Evolutionary conservation across 805 yeast species (phyloP), one percentile per base, ranked within the genome.

Genomic region (Starmerella apis): DNA sequence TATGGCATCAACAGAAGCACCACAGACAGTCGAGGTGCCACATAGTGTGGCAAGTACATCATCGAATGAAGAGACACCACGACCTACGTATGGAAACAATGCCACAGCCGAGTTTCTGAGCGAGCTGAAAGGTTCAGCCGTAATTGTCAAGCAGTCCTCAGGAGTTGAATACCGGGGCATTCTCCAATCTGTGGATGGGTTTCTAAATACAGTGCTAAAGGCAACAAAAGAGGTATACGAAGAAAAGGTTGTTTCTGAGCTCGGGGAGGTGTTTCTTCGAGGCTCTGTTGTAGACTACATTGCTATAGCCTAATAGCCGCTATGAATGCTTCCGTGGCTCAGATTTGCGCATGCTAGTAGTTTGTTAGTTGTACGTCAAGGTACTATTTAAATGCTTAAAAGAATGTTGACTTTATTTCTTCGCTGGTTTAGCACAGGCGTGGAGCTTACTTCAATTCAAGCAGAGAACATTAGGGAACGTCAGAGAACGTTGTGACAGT

Each of bases 161-260:
- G 97, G 96, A 13, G 80, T 88, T 54, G 85, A 85, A 52, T 92
- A 86, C 67, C 76, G 73, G 42, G 94, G 90, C 56, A 68, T 68
- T 45, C 73, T 85, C 55, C 90, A 85, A 59, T 85, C 96, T 36
- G 88, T 92, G 51, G 98, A 92, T 64, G 97, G 97, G 8, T 92
- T 81, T 70, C 87, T 92, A 96, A 92, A 92, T 68, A 82, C 92
- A 44, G 94, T 90, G 2, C 73, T 92, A 56, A 86, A 83, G 49
- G 75, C 80, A 53, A 79, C 94, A 3, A 72, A 77, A 43, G 98
- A 92, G 63, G 65, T 68, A 41, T 76, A 77, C 30, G 68, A 70
- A 47, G 76, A 75, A 6, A 71, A 72, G 43, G 62, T 64, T 39
- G 76, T 74, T 32, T 76, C 74, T 54, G 69, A 67, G 24, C 81